Evolutionary conservation across 2,329 filamentous ascomycete genomes (phyloP).

Genomic region (Knufia fluminis): DNA sequence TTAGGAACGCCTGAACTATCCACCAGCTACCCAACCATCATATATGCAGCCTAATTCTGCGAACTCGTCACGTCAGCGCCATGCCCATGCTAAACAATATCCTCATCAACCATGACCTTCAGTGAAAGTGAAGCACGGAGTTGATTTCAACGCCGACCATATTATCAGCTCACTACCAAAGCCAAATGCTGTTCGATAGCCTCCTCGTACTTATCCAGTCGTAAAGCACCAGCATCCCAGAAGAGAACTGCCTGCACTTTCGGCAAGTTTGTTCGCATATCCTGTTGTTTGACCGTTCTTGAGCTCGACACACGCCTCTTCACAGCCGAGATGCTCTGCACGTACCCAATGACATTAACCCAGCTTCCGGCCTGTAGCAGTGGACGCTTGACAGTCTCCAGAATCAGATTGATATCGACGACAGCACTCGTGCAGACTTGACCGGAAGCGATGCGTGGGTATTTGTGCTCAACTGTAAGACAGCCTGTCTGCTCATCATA

Average conservation of each 20-base stretch:
- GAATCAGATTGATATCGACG: conserved; percentile 64
- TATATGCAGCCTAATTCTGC: no score
- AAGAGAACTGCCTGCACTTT: conserved; percentile 64
- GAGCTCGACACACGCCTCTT: conserved; percentile 24
- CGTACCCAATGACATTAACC: conserved; percentile 82
- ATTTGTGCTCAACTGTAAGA: conserved; percentile 60
- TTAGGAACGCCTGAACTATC: no score
- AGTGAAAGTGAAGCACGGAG: no score
- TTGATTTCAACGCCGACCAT: no score
- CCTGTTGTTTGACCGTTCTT: neutral
- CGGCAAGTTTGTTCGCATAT: neutral
- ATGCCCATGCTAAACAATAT: no score
- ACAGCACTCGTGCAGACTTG: conserved; percentile 38
- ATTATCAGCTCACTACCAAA: no score
- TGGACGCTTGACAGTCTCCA: conserved; percentile 55
- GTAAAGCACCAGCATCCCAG: conserved; percentile 66
- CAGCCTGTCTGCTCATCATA: conserved; percentile 51
- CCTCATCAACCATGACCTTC: no score
- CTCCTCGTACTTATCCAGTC: conserved; percentile 61
- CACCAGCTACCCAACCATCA: no score
- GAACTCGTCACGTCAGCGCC: no score
- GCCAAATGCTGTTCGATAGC: conserved; percentile 37
- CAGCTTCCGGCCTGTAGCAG: conserved; percentile 63
- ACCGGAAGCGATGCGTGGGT: conserved; percentile 34
- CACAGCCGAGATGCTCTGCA: conserved; percentile 28